These are phyloP conservation scores for Obba rivulosa DNA, from an alignment of 768 basidiomycete genomes.

Conservation along the genomic window DNA sequence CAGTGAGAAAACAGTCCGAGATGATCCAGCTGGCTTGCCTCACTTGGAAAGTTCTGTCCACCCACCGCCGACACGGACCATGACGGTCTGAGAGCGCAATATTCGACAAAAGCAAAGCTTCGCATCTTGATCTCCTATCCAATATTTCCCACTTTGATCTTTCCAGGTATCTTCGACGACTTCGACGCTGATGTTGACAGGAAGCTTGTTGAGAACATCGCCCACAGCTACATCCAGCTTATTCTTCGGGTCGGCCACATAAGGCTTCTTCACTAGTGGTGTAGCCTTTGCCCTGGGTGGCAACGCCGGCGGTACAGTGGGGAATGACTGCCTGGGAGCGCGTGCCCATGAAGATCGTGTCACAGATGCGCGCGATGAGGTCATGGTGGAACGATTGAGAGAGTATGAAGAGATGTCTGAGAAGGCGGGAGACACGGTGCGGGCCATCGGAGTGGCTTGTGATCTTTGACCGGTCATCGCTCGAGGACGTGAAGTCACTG, in stretches of 20 bases:
- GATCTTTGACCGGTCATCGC: constrained; percentile 35
- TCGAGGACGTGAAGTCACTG: constrained; percentile 29
- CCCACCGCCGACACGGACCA: constrained; percentile 95
- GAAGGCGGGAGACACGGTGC: constrained; percentile 53
- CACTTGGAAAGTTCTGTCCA: constrained; percentile 92
- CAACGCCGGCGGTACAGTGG: constrained; percentile 29
- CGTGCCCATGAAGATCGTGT: constrained; percentile 64
- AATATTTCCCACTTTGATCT: constrained; percentile 92
- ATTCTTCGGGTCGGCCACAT: constrained; percentile 84
- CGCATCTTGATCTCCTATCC: constrained; percentile 90
- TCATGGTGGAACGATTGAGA: constrained; percentile 43
- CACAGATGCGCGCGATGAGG: constrained; percentile 39
- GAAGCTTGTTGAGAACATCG: constrained; percentile 84
- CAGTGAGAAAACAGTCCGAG: constrained; percentile 8
- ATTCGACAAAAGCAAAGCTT: constrained; percentile 92
- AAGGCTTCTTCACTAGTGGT: constrained; percentile 51
- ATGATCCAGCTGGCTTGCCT: constrained; percentile 22
- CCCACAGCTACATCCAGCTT: constrained; percentile 92
- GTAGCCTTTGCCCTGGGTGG: constrained; percentile 43
- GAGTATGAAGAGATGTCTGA: constrained; percentile 54
- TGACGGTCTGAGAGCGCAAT: constrained; percentile 85
- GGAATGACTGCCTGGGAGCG: constrained; percentile 61
- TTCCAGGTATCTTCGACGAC: constrained; percentile 82
- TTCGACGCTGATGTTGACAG: constrained; percentile 78
- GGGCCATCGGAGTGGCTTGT: constrained; percentile 19